Evolutionary conservation across 2,329 filamentous ascomycete genomes (phyloP).

Genomic region (Rutstroemia sp.): DNA sequence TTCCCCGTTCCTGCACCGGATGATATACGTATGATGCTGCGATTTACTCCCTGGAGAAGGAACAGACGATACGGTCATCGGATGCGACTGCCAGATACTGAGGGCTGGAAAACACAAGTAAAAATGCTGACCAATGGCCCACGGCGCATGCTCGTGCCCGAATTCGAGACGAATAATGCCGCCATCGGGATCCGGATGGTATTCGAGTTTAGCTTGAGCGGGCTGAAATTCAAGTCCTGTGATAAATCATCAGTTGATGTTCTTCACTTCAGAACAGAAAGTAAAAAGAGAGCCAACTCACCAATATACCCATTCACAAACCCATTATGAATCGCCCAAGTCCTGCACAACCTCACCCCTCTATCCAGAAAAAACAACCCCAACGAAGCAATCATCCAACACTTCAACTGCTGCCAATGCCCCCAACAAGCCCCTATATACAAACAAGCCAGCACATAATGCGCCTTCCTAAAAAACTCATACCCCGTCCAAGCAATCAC

Average conservation of each 20-base stretch:
- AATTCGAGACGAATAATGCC: constrained; percentile 61
- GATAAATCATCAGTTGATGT: neutral
- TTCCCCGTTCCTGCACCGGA: constrained; percentile 52
- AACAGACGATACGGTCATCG: constrained; percentile 70
- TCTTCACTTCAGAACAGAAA: neutral
- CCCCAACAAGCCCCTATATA: constrained; percentile 72
- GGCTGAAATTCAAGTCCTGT: constrained; percentile 4
- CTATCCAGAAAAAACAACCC: constrained; percentile 60
- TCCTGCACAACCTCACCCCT: constrained; percentile 48
- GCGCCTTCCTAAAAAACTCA: constrained; percentile 66
- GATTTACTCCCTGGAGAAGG: constrained; percentile 40
- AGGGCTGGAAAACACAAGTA: constrained; percentile 70
- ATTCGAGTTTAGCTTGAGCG: constrained; percentile 1
- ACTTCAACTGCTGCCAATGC: constrained; percentile 62
- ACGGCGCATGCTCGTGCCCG: constrained; percentile 57
- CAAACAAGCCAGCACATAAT: constrained; percentile 61
- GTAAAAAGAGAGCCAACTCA: constrained; percentile 33
- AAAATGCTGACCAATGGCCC: constrained; percentile 64
- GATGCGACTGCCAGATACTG: constrained; percentile 69
- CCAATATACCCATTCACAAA: constrained; percentile 34
- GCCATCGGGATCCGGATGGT: constrained; percentile 33
- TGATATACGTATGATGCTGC: constrained; percentile 47
- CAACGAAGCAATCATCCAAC: constrained; percentile 44
- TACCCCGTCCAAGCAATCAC: constrained; percentile 63
- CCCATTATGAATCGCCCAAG: constrained; percentile 52